These are phyloP conservation scores for Fusarium beomiforme DNA, from an alignment of 2,329 filamentous ascomycete genomes.

Conservation along the genomic window DNA sequence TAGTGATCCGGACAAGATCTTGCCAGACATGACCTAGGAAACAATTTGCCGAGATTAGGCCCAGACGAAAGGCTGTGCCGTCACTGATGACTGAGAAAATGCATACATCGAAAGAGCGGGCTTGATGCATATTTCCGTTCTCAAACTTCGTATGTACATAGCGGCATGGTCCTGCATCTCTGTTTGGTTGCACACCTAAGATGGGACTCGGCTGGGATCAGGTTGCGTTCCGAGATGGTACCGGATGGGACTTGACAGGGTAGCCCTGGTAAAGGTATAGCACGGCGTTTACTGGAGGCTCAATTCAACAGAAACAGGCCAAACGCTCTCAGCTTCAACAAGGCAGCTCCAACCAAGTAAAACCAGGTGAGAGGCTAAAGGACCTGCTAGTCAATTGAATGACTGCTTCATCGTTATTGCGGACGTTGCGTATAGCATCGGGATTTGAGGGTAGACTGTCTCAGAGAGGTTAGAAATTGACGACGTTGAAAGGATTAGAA, in stretches of 20 bases:
- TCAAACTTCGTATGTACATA: conserved; percentile 15
- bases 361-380: neutral
- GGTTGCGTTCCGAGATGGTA: conserved; percentile 30
- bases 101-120: neutral
- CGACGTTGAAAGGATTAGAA: neutral
- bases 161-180: conserved; percentile 19
- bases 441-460: neutral
- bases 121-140: conserved; percentile 19
- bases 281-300: neutral
- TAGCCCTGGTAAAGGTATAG: conserved; percentile 25
- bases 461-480: neutral
- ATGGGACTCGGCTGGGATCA: conserved; percentile 27
- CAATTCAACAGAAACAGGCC: neutral
- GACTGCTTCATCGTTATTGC: neutral
- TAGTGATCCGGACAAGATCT: neutral
- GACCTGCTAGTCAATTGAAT: neutral
- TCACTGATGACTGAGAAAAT: neutral
- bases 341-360: neutral
- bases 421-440: neutral
- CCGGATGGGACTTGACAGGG: conserved; percentile 29
- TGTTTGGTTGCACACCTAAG: conserved; percentile 7
- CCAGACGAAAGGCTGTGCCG: neutral
- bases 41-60: conserved; percentile 3
- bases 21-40: neutral
- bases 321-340: conserved; percentile 2